Evolutionary conservation across 176 grass and related monocot species (phyloP).

Genomic region (Lolium multiflorum): DNA sequence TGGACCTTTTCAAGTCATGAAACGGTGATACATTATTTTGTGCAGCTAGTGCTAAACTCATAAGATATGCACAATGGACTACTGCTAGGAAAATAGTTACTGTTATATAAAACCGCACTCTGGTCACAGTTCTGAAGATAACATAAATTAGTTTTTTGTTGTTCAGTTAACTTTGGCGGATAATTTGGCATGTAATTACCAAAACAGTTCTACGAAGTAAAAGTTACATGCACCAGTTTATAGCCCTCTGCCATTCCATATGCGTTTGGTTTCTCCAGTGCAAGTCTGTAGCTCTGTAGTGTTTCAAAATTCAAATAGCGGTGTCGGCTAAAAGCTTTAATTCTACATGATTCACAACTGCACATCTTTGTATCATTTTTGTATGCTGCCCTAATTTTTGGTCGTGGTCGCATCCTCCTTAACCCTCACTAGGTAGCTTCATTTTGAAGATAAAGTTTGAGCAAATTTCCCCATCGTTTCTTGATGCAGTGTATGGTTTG

Average conservation of each 20-base stretch:
- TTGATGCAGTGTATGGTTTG: conserved; percentile 79
- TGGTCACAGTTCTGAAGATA: conserved; percentile 23
- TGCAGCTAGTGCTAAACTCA: background rate
- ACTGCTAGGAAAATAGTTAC: background rate
- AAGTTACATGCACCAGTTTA: background rate
- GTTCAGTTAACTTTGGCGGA: background rate
- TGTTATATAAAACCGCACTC: conserved; percentile 1
- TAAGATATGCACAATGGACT: background rate
- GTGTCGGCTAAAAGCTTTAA: conserved; percentile 15
- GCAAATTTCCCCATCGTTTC: background rate
- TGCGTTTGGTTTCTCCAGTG: background rate
- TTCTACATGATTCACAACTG: background rate
- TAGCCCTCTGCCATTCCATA: background rate
- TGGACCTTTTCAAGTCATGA: background rate
- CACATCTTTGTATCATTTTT: background rate
- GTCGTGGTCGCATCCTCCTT: conserved; percentile 1
- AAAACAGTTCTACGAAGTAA: background rate
- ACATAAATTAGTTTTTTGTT: conserved; percentile 13
- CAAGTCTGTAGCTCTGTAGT: background rate
- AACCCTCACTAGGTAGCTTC: background rate
- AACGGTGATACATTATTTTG: background rate
- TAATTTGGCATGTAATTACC: background rate
- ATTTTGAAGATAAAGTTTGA: background rate
- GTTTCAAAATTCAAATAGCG: background rate
- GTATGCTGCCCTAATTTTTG: background rate